Conservation (phyloP, 2,329 filamentous ascomycete genomes). For the Phaeosphaeriaceae sp. region DNA sequence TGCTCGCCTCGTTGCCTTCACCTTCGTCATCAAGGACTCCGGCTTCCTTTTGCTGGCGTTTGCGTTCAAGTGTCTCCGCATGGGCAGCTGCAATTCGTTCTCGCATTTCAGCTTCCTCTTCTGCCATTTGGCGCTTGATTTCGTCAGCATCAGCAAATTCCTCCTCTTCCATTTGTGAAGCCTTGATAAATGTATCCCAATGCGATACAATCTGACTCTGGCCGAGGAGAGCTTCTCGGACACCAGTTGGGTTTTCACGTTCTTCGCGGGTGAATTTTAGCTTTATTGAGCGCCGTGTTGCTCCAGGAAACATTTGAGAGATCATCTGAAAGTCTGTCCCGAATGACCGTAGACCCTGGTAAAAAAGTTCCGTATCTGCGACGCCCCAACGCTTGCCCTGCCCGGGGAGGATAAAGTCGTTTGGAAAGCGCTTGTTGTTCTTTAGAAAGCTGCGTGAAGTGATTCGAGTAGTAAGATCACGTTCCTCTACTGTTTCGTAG, state of each 20-base stretch:
- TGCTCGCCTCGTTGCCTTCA: constrained; percentile 16
- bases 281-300: constrained; percentile 76
- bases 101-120: constrained; percentile 34
- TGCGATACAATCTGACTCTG: constrained; percentile 41
- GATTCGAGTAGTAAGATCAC: constrained; percentile 75
- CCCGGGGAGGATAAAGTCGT: constrained; percentile 52
- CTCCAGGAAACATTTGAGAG: constrained; percentile 73
- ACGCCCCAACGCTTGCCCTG: constrained; percentile 66
- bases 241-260: constrained; percentile 65
- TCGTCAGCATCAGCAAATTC: constrained; percentile 47
- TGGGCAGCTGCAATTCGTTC: constrained; percentile 45
- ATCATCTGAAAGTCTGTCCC: constrained; percentile 87
- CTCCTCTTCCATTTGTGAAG: constrained; percentile 39
- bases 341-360: constrained; percentile 75
- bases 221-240: constrained; percentile 67
- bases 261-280: constrained; percentile 85
- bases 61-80: constrained; percentile 44
- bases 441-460: constrained; percentile 74
- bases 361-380: constrained; percentile 77
- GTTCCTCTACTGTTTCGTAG: constrained; percentile 72
- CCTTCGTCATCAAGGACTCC: constrained; percentile 32
- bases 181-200: constrained; percentile 49
- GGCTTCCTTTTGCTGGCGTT: constrained; percentile 41
- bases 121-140: constrained; percentile 39
- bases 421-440: constrained; percentile 58